Conservation (phyloP, 2,329 filamentous ascomycete genomes). For the Ophiocordyceps camponoti-saundersi region DNA sequence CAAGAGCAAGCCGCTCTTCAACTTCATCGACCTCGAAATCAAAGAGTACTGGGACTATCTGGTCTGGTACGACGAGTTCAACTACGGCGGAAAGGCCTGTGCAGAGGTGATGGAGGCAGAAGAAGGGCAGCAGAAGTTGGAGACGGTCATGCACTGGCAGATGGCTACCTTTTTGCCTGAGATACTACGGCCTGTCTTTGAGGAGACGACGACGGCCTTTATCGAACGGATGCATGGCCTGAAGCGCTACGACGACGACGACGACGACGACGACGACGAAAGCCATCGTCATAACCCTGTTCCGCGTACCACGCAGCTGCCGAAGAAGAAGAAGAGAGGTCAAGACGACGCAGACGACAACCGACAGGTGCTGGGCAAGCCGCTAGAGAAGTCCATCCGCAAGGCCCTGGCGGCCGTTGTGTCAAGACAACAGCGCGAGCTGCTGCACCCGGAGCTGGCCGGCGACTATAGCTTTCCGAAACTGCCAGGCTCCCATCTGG, state of each 20-base stretch:
- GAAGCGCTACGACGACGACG: conserved; percentile 44
- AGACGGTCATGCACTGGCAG: conserved; percentile 98
- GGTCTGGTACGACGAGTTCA: conserved; percentile 97
- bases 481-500: conserved; percentile 52
- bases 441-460: conserved; percentile 75
- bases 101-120: conserved; percentile 57
- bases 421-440: conserved; percentile 69
- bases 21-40: conserved; percentile 93
- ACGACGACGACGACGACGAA: background rate
- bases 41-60: conserved; percentile 99
- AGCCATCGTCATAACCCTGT: background rate
- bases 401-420: conserved; percentile 76
- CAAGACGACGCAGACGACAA: background rate
- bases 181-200: conserved; percentile 68
- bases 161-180: conserved; percentile 74
- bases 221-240: conserved; percentile 82
- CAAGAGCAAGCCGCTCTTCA: conserved; percentile 85
- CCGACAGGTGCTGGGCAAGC: conserved; percentile 47
- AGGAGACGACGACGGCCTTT: conserved; percentile 88
- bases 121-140: conserved; percentile 50
- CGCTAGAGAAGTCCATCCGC: conserved; percentile 77
- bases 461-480: conserved; percentile 73
- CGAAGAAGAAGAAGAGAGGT: conserved; percentile 27
- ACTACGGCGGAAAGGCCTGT: conserved; percentile 91
- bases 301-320: conserved; percentile 40